A percentile compares a stretch with the other conserved stretches of the same genome.
phyloP scores from a whole-genome alignment of 2,329 filamentous ascomycete genomes.

The Clarireedia homoeocarpa region DNA sequence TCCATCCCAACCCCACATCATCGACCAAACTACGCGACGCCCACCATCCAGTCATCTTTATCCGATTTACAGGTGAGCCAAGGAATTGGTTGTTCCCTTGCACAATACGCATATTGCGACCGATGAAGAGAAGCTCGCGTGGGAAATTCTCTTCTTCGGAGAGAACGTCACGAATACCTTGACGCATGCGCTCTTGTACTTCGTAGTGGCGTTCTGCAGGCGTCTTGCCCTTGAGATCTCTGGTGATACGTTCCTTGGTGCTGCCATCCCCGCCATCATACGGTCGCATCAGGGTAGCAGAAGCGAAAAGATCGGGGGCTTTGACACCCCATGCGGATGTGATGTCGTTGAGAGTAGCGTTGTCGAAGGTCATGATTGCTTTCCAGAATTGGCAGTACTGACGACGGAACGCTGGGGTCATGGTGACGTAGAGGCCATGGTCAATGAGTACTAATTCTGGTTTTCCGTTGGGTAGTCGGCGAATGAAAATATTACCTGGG shows the following conservation, averaged over 20 bases:
- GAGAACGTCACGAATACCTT: slow-evolving; percentile 57
- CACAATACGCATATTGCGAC: slow-evolving; percentile 64
- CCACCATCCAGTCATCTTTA: slow-evolving; percentile 93
- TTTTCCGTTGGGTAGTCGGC: slow-evolving; percentile 71
- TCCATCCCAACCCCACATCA: slow-evolving; percentile 54
- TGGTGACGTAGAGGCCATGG: slow-evolving; percentile 91
- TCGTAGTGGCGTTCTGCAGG: slow-evolving; percentile 59
- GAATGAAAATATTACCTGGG: slow-evolving; percentile 94
- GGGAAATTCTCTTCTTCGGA: slow-evolving; percentile 64
- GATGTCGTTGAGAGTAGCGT: slow-evolving; percentile 64
- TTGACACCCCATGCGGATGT: slow-evolving; percentile 79
- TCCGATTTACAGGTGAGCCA: slow-evolving; percentile 68
- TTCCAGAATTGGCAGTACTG: slow-evolving; percentile 93
- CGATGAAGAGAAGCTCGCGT: slow-evolving; percentile 64
- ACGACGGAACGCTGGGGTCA: slow-evolving; percentile 73
- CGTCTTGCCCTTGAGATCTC: slow-evolving; percentile 45
- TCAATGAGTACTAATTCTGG: slow-evolving; percentile 93
- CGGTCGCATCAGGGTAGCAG: slow-evolving; percentile 79
- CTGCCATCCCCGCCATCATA: slow-evolving; percentile 77
- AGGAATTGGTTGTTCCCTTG: slow-evolving; percentile 68
- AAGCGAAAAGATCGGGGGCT: slow-evolving; percentile 85
- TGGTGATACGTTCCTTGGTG: slow-evolving; percentile 54
- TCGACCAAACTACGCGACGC: slow-evolving; percentile 77
- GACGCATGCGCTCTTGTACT: slow-evolving; percentile 62
- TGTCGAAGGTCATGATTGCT: slow-evolving; percentile 87